These are phyloP conservation scores for Lyophyllum decastes DNA, from an alignment of 768 basidiomycete genomes.

Conservation along the genomic window DNA sequence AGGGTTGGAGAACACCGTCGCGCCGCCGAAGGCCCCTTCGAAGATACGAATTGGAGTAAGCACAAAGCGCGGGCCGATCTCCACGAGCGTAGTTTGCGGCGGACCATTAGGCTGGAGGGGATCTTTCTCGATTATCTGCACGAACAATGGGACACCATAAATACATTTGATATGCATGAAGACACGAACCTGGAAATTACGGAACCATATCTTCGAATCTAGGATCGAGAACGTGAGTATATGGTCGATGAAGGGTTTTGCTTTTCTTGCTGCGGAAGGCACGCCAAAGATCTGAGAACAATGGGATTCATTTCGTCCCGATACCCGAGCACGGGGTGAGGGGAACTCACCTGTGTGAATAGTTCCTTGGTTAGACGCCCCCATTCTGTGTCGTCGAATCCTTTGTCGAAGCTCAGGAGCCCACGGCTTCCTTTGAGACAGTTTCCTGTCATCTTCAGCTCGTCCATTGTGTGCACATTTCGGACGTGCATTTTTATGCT, in stretches of 20 bases:
- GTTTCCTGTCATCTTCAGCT: slow-evolving; percentile 99
- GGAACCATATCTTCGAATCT: slow-evolving; percentile 98
- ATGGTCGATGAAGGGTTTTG: slow-evolving; percentile 98
- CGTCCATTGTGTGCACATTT: slow-evolving; percentile 99
- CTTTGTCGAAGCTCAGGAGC: slow-evolving; percentile 87
- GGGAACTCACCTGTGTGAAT: slow-evolving; percentile 80
- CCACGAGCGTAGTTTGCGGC: slow-evolving; percentile 84
- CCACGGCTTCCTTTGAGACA: slow-evolving; percentile 96
- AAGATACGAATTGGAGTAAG: slow-evolving; percentile 97
- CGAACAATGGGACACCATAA: slow-evolving; percentile 14
- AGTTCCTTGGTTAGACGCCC: slow-evolving; percentile 88
- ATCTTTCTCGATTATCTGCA: slow-evolving; percentile 91
- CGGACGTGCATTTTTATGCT: slow-evolving; percentile 97
- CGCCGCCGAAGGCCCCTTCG: slow-evolving; percentile 95
- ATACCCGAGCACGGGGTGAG: not conserved
- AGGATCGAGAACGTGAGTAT: slow-evolving; percentile 94
- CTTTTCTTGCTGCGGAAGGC: slow-evolving; percentile 83
- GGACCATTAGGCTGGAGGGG: slow-evolving; percentile 85
- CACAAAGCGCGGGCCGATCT: slow-evolving; percentile 97
- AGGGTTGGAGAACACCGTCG: slow-evolving; percentile 94
- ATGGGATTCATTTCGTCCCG: slow-evolving; percentile 7
- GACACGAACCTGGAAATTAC: slow-evolving; percentile 88
- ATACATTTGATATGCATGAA: not conserved
- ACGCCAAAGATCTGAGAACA: slow-evolving; percentile 86
- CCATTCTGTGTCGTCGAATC: slow-evolving; percentile 88